These are phyloP conservation scores for Schizonepeta tenuifolia DNA, from an alignment of 257 asterid genomes.

Conservation along the genomic window DNA sequence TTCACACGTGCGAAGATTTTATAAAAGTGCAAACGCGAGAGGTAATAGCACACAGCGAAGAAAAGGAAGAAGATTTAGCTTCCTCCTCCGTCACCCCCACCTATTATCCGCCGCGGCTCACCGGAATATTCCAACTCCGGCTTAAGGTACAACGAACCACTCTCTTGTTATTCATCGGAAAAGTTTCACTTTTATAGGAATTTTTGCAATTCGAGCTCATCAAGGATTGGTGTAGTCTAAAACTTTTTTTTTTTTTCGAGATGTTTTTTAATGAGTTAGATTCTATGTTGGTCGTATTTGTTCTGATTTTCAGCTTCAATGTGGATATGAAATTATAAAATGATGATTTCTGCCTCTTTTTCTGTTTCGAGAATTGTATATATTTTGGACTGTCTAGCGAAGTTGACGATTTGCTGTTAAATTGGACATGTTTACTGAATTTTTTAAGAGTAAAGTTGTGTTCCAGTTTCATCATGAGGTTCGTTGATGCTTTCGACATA, in stretches of 20 bases:
- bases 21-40: constrained; percentile 25
- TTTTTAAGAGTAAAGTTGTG: neutral
- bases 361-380: constrained; percentile 12
- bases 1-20: constrained; percentile 34
- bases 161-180: neutral
- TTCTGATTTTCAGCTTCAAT: constrained; percentile 5
- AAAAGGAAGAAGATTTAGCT: neutral
- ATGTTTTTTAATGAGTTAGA: constrained; percentile 8
- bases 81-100: constrained; percentile 32
- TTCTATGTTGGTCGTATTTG: constrained; percentile 2
- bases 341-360: constrained; percentile 2
- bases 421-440: constrained; percentile 11
- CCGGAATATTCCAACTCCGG: constrained; percentile 35
- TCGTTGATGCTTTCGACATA: neutral
- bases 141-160: constrained; percentile 36
- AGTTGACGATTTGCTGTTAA: constrained; percentile 7
- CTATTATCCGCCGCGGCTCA: constrained; percentile 24
- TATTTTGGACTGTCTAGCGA: constrained; percentile 10
- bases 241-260: constrained; percentile 16
- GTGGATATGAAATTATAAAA: neutral
- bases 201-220: constrained; percentile 19
- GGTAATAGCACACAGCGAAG: constrained; percentile 20
- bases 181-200: neutral
- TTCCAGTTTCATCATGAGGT: neutral
- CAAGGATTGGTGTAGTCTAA: constrained; percentile 22